Evolutionary conservation across 768 basidiomycete genomes (phyloP).

Genomic region (Lactarius hatsudake): DNA sequence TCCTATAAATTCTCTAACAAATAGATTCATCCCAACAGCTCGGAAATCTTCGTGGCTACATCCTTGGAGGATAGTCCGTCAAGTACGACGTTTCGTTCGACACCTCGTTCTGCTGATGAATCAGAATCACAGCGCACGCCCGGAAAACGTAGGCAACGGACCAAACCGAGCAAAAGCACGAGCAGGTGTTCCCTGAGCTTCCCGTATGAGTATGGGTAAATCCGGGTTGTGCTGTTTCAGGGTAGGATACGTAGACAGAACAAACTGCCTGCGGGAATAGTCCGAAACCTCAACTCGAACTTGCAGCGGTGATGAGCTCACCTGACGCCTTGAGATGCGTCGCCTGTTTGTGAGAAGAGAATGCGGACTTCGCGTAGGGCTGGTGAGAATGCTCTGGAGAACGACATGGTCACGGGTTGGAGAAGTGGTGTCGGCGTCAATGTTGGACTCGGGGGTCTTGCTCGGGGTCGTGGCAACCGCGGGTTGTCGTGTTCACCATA

Average conservation of each 20-base stretch:
- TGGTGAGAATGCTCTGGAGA: constrained; percentile 73
- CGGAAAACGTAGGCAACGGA: constrained; percentile 39
- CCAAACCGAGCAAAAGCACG: constrained; percentile 84
- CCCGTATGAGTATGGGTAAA: constrained; percentile 78
- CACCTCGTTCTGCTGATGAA: constrained; percentile 60
- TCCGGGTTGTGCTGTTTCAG: constrained; percentile 85
- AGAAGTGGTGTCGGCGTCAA: neutral
- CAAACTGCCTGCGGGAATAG: constrained; percentile 59
- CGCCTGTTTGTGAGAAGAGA: constrained; percentile 72
- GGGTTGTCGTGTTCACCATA: constrained; percentile 6
- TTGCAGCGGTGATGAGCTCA: constrained; percentile 34
- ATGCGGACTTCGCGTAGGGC: constrained; percentile 78
- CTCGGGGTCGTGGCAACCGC: constrained; percentile 4
- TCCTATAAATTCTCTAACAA: constrained; percentile 2
- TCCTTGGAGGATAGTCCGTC: constrained; percentile 71
- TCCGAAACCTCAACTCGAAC: neutral
- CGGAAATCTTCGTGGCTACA: constrained; percentile 67
- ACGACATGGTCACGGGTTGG: constrained; percentile 35
- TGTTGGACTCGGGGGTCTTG: neutral
- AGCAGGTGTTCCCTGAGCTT: constrained; percentile 76
- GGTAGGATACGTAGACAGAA: constrained; percentile 66
- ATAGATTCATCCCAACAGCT: constrained; percentile 45
- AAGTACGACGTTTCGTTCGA: constrained; percentile 77
- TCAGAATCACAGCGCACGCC: constrained; percentile 2
- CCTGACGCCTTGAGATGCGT: constrained; percentile 79